Evolutionary conservation across 179 eudicot species (phyloP).

Genomic region (Camellia oleifera): DNA sequence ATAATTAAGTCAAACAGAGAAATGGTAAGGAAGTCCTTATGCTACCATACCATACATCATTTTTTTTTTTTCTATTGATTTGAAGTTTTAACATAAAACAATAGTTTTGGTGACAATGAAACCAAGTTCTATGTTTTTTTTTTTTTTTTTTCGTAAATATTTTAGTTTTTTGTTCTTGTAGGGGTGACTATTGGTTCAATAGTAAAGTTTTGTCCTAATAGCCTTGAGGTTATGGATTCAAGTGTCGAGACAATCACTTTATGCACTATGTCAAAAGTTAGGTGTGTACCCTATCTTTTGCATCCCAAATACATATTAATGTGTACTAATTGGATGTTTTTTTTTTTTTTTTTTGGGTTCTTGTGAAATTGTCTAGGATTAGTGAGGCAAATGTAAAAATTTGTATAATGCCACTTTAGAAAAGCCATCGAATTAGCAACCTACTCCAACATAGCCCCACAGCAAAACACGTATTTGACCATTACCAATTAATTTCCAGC

Average conservation of each 20-base stretch:
- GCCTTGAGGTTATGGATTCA: too few species aligned
- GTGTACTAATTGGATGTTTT: background rate
- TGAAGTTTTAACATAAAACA: background rate
- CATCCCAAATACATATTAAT: too few species aligned
- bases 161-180: too few species aligned
- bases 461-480: background rate
- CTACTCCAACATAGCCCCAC: slow-evolving; percentile 1
- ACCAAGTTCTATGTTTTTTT: too few species aligned
- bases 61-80: background rate
- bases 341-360: background rate
- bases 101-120: background rate
- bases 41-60: background rate
- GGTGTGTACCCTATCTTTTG: too few species aligned
- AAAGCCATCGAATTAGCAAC: background rate
- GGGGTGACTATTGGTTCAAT: too few species aligned
- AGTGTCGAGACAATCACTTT: too few species aligned
- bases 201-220: too few species aligned
- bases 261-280: too few species aligned
- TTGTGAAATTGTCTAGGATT: background rate
- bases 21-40: background rate
- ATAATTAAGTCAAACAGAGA: background rate
- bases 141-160: background rate
- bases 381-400: background rate
- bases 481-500: background rate
- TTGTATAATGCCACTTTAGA: background rate